These are phyloP conservation scores for Sclerotinia spermophila DNA, from an alignment of 2,329 filamentous ascomycete genomes.

Conservation along the genomic window DNA sequence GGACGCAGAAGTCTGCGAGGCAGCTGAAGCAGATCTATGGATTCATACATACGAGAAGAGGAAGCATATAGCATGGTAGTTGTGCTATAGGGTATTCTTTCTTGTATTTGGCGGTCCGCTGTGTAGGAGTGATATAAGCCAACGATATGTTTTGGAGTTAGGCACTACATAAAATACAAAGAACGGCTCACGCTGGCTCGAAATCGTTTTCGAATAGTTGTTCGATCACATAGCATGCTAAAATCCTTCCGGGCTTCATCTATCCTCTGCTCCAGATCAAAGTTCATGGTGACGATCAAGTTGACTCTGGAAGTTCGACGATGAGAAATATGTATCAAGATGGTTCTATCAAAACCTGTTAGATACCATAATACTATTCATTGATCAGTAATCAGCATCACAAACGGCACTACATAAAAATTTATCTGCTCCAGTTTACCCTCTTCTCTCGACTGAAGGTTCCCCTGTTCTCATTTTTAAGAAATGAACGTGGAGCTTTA, in stretches of 20 bases:
- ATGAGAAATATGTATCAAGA: neutral
- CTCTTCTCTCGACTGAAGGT: neutral
- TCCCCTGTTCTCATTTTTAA: neutral
- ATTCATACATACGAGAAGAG: no score
- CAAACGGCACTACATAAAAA: accelerated
- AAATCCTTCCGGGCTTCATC: neutral
- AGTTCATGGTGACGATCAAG: neutral
- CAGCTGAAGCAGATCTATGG: neutral
- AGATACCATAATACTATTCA: neutral
- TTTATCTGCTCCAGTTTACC: neutral
- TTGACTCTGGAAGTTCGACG: neutral
- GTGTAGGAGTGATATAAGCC: neutral
- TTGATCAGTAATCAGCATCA: neutral
- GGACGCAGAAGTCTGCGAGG: neutral
- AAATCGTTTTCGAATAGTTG: neutral
- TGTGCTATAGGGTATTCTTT: neutral
- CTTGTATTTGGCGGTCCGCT: neutral
- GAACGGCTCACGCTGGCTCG: neutral
- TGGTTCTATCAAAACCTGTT: accelerated
- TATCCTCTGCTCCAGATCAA: neutral
- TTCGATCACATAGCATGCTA: neutral
- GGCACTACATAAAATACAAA: neutral
- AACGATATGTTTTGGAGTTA: neutral
- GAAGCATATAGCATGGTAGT: neutral
- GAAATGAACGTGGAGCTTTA: neutral